Percentiles rank a stretch among this genome's conserved stretches.
These are phyloP conservation scores for Aspergillus avenaceus DNA, from an alignment of 495 filamentous ascomycete genomes.

Conservation along the genomic window DNA sequence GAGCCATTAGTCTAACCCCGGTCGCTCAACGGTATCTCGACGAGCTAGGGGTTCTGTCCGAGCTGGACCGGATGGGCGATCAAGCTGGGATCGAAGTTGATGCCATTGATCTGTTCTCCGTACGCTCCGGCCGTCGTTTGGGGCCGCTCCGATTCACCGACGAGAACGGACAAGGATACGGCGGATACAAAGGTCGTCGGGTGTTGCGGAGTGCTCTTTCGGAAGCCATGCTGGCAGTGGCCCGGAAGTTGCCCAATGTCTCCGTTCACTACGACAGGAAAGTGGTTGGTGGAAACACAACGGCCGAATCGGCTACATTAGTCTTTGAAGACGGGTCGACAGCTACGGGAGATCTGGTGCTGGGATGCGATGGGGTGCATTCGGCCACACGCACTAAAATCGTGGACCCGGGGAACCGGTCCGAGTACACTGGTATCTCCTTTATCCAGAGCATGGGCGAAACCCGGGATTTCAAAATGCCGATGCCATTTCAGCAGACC, in stretches of 20 bases:
- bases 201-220: slow-evolving; percentile 21
- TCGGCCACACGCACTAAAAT: slow-evolving; percentile 41
- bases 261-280: slow-evolving; percentile 13
- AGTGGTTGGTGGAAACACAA: slow-evolving; percentile 10
- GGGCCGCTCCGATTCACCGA: slow-evolving; percentile 23
- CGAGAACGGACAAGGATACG: slow-evolving; percentile 26
- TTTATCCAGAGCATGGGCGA: slow-evolving; percentile 13
- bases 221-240: slow-evolving; percentile 14
- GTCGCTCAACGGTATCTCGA: slow-evolving; percentile 47
- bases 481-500: slow-evolving; percentile 31
- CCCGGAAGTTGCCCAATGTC: slow-evolving; percentile 8
- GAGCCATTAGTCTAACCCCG: slow-evolving; percentile 52
- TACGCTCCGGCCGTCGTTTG: slow-evolving; percentile 12
- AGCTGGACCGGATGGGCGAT: slow-evolving; percentile 22
- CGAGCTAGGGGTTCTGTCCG: slow-evolving; percentile 37
- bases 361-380: slow-evolving; percentile 54
- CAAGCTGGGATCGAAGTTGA: slow-evolving; percentile 41
- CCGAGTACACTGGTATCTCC: slow-evolving; percentile 13
- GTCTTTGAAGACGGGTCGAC: slow-evolving; percentile 38
- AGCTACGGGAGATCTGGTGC: slow-evolving; percentile 38
- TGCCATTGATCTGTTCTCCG: slow-evolving; percentile 28
- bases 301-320: slow-evolving; percentile 18
- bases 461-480: neutral
- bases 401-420: slow-evolving; percentile 16
- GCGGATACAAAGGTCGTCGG: slow-evolving; percentile 28